Conservation (phyloP, 2,329 filamentous ascomycete species). For the Beauveria varroae region DNA sequence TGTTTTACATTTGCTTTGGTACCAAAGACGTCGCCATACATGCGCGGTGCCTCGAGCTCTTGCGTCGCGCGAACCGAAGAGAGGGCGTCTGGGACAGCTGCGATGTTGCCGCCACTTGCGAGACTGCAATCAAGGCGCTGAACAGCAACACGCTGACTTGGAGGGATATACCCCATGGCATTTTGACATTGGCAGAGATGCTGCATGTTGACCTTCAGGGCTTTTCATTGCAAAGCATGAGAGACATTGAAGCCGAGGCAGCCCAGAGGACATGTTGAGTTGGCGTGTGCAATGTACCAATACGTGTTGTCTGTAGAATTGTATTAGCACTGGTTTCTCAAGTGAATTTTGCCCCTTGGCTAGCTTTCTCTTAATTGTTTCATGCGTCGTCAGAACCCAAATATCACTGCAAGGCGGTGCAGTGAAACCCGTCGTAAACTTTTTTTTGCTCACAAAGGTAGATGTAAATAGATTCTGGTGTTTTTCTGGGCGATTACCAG, state of each 20-base stretch:
- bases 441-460: no score
- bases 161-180: not conserved
- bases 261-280: not conserved
- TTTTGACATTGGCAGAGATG: not conserved
- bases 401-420: no score
- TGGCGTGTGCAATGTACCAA: not conserved
- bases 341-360: no score
- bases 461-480: no score
- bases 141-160: not conserved
- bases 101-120: constrained; percentile 14
- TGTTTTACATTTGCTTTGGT: not conserved
- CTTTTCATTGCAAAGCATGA: not conserved
- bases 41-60: constrained; percentile 9
- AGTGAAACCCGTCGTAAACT: no score
- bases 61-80: constrained; percentile 13
- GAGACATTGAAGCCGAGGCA: not conserved
- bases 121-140: not conserved
- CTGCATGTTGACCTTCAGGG: not conserved
- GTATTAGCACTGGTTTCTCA: not conserved
- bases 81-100: constrained; percentile 20
- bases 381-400: no score
- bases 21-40: constrained; percentile 1
- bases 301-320: not conserved
- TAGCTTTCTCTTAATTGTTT: no score
- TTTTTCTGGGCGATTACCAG: no score